Conservation (phyloP, 1,284 basidiomycete genomes). For the Cerioporus squamosus region DNA sequence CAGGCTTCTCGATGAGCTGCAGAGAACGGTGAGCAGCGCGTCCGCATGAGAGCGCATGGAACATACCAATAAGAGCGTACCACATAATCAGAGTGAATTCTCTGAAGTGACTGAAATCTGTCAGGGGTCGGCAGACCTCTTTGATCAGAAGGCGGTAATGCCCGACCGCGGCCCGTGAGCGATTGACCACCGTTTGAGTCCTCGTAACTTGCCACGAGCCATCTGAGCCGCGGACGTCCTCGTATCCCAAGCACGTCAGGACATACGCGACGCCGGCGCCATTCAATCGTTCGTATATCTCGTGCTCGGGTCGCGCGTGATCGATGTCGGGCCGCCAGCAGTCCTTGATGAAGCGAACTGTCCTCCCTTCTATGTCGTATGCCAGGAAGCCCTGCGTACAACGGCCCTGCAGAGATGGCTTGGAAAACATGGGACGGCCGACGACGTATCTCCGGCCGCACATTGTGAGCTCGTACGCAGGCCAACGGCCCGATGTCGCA, state of each 20-base stretch:
- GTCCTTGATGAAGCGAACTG: slow-evolving; percentile 15
- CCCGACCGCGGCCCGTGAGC: not conserved
- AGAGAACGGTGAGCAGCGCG: not conserved
- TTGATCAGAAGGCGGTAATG: slow-evolving; percentile 4
- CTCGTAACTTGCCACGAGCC: not conserved
- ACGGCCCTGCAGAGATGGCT: not conserved
- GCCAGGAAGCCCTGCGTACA: not conserved
- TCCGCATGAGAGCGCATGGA: not conserved
- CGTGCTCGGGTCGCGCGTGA: not conserved
- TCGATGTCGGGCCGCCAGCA: slow-evolving; percentile 3
- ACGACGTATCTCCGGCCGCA: not conserved
- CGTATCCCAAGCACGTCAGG: not conserved
- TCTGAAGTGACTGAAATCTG: not conserved
- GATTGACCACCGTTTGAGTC: not conserved
- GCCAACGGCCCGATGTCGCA: not conserved
- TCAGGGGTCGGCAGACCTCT: not conserved
- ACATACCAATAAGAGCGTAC: not conserved
- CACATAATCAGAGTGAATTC: not conserved
- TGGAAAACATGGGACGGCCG: not conserved
- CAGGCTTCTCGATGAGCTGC: slow-evolving; percentile 17
- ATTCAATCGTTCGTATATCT: not conserved
- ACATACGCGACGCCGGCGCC: not conserved
- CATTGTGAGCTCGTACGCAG: not conserved
- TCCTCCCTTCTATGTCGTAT: not conserved
- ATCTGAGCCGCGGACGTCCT: not conserved